A percentile compares a stretch with the other conserved stretches of the same genome.
phyloP scores from a whole-genome alignment of 148 eudicot species.

The Oxyria digyna region DNA sequence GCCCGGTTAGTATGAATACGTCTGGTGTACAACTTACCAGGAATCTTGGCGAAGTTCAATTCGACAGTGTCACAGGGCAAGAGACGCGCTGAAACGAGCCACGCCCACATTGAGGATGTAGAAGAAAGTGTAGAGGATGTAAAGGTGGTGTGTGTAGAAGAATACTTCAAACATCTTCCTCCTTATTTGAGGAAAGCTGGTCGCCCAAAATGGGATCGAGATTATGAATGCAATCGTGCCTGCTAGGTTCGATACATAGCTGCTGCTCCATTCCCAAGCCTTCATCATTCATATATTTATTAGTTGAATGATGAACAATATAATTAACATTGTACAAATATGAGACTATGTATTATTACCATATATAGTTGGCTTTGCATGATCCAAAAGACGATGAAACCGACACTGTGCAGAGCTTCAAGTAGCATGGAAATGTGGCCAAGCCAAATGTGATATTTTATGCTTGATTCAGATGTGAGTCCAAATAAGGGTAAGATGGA shows the following conservation, averaged over 20 bases:
- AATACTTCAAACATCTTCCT: conserved; percentile 45
- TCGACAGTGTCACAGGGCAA: conserved; percentile 40
- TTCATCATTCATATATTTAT: conserved; percentile 3
- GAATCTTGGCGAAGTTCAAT: conserved; percentile 39
- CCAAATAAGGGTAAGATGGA: conserved; percentile 45
- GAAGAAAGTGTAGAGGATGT: conserved; percentile 36
- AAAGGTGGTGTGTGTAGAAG: conserved; percentile 52
- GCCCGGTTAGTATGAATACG: too few species aligned
- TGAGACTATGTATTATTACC: conserved; percentile 24
- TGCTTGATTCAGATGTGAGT: conserved; percentile 47
- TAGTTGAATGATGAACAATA: too few species aligned
- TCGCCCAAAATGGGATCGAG: conserved; percentile 34
- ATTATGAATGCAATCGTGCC: conserved; percentile 31
- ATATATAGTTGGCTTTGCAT: conserved; percentile 20
- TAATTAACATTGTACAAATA: too few species aligned
- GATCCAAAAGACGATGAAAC: conserved; percentile 40
- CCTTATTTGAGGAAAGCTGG: conserved; percentile 37
- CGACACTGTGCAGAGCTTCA: conserved; percentile 33
- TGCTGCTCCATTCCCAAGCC: conserved; percentile 29
- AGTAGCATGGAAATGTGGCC: conserved; percentile 48
- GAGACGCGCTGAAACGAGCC: conserved; percentile 34
- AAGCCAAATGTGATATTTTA: conserved; percentile 60
- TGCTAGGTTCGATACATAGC: conserved; percentile 28
- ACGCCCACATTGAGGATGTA: conserved; percentile 38
- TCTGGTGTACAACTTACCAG: conserved; percentile 29